Evolutionary conservation across 352 stramenopile species (phyloP).

Genomic region (Phytophthora chlamydospora): DNA sequence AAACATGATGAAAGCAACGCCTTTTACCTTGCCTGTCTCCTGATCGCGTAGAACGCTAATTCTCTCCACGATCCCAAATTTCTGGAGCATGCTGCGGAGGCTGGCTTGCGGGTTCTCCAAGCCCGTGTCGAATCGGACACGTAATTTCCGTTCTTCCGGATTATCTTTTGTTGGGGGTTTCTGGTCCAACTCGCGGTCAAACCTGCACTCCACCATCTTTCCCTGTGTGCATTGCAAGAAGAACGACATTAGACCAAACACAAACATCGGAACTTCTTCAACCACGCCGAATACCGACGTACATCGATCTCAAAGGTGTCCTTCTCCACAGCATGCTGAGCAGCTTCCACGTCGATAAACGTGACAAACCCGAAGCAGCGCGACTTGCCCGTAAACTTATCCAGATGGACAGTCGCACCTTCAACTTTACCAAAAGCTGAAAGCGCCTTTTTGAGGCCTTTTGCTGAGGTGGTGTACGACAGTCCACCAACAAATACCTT

Average conservation of each 20-base stretch:
- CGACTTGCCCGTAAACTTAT: constrained; percentile 70
- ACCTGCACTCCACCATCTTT: constrained; percentile 21
- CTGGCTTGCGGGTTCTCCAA: constrained; percentile 47
- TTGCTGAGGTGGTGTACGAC: constrained; percentile 59
- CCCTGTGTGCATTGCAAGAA: constrained; percentile 4
- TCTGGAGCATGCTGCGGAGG: constrained; percentile 51
- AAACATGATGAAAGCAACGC: constrained; percentile 78
- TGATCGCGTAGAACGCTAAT: constrained; percentile 40
- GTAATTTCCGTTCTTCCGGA: too few species aligned
- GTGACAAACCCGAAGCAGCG: constrained; percentile 72
- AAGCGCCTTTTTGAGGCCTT: constrained; percentile 57
- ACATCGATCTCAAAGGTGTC: constrained; percentile 68
- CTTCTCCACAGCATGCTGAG: constrained; percentile 50
- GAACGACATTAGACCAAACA: background rate
- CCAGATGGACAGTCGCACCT: constrained; percentile 62
- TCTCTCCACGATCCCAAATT: constrained; percentile 67
- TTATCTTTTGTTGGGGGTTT: too few species aligned
- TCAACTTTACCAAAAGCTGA: constrained; percentile 63
- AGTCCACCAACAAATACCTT: constrained; percentile 78
- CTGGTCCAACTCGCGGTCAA: too few species aligned
- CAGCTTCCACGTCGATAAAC: constrained; percentile 69
- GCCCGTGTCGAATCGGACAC: constrained; percentile 49
- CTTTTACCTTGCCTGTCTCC: constrained; percentile 54
- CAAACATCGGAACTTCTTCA: background rate
- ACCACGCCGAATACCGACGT: constrained; percentile 13